Evolutionary conservation across 2,329 filamentous ascomycete species (phyloP), one percentile per base, ranked within the genome.

Genomic region (Metarhizium album): DNA sequence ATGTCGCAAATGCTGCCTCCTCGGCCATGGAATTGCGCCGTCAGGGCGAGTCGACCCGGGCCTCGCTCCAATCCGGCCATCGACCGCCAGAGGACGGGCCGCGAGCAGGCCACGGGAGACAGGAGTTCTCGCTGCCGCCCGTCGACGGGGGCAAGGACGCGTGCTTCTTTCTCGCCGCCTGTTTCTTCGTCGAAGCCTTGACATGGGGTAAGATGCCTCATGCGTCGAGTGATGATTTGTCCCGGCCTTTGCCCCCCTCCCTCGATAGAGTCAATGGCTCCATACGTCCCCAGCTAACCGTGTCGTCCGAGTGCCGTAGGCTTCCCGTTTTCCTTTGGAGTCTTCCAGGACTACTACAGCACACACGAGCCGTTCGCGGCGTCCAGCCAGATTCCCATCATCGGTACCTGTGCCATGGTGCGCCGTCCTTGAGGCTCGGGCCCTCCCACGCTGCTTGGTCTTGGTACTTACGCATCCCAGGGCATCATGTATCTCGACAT

Each of bases 301-400:
- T n/a, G n/a, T n/a, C n/a, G n/a, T n/a, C n/a, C n/a, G n/a, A n/a
- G n/a, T 38, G 18, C 16, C 7, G 13, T 24, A 85, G 82, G 83
- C 2, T 86, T 87, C 51, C 79, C 82, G 0, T 82, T 82, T 51
- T 74, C 81, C 0, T 88, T 83, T 61, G 84, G 84, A 42, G 74
- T 88, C 23, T 87, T 88, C 59, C 82, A 87, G 57, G 74, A 83
- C 48, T 84, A 85, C 63, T 87, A 87, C 62, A 75, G 71, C 35
- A 75, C 70, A 1, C 73, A 82, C 52, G 72, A 72, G 4, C 76
- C 79, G 1, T 87, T 87, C 50, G 65, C 67, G 3, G 73, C 73
- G 2, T 72, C 73, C 0, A 69, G 72, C 27, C 69, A 73, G 42
- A 79, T 86, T 47, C 74, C 82, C 29, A 70, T 80, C 14, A 80